These are phyloP conservation scores for Cladosporium austrohemisphaericum DNA, from an alignment of 2,329 filamentous ascomycete genomes.

Conservation along the genomic window DNA sequence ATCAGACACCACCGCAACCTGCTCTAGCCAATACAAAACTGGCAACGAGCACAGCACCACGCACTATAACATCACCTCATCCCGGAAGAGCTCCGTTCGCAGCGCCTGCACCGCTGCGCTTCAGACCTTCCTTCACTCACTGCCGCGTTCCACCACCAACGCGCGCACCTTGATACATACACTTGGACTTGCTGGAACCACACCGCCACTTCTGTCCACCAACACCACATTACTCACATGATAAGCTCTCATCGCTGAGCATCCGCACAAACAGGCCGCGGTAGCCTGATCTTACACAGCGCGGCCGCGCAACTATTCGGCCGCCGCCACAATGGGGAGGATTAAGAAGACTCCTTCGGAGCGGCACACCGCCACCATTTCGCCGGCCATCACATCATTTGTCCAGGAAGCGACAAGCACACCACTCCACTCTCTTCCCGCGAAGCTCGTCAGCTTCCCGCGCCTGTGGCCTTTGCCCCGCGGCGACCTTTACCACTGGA, in stretches of 20 bases:
- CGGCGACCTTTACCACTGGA: constrained; percentile 98
- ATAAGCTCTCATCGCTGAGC: background rate
- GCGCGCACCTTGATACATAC: background rate
- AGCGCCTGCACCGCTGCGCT: constrained; percentile 15
- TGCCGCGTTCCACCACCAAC: background rate
- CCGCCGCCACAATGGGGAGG: constrained; percentile 43
- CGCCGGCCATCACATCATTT: constrained; percentile 80
- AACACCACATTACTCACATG: constrained; percentile 1
- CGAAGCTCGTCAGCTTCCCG: constrained; percentile 74
- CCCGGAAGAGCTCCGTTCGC: constrained; percentile 10
- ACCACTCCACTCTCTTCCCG: constrained; percentile 72
- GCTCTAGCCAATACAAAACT: too few relatives aligned
- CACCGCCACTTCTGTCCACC: background rate
- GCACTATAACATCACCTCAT: background rate
- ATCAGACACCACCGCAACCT: background rate
- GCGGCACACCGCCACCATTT: constrained; percentile 59
- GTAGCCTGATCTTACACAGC: constrained; percentile 11
- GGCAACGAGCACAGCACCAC: constrained; percentile 5
- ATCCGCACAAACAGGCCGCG: constrained; percentile 8
- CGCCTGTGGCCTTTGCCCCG: constrained; percentile 91
- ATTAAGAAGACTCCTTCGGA: constrained; percentile 55
- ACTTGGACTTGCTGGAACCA: background rate
- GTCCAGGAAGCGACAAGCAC: constrained; percentile 65
- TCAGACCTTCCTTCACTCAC: constrained; percentile 13
- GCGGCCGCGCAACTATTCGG: constrained; percentile 6